phyloP scores from a whole-genome alignment of 805 yeast genomes.

The Cyberlindnera maclurae region DNA sequence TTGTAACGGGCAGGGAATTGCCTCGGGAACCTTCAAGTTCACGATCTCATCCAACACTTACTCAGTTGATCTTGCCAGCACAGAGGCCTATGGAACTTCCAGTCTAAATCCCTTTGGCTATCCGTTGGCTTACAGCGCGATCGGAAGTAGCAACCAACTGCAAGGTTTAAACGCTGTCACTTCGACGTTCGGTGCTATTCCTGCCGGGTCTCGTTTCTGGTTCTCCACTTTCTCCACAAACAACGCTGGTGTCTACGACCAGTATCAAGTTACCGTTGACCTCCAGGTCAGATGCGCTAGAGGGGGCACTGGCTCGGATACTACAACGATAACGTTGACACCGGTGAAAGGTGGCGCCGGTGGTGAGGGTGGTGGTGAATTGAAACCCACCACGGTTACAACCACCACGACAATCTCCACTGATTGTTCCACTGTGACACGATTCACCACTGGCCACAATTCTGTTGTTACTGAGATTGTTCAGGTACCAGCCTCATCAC shows the following conservation, averaged over 20 bases:
- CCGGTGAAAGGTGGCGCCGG: constrained; percentile 5
- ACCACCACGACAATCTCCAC: constrained; percentile 4
- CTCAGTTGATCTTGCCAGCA: background rate
- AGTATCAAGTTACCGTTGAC: background rate
- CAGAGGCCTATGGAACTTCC: constrained; percentile 1
- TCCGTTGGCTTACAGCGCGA: background rate
- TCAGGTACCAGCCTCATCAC: constrained; percentile 1
- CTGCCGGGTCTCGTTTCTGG: constrained; percentile 9
- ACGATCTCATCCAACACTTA: background rate
- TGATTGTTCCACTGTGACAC: constrained; percentile 5
- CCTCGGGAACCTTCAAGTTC: constrained; percentile 7
- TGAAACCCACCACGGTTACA: constrained; percentile 3
- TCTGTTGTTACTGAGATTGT: constrained; percentile 7
- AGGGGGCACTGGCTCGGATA: background rate
- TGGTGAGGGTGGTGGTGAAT: constrained; percentile 8
- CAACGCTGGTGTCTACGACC: background rate
- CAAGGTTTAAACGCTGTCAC: background rate
- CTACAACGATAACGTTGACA: background rate
- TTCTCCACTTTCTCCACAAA: constrained; percentile 2
- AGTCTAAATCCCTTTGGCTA: constrained; percentile 3
- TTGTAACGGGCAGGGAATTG: constrained; percentile 4
- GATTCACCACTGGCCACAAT: constrained; percentile 8
- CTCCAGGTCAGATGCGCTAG: background rate
- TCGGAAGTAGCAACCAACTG: background rate
- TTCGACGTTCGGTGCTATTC: constrained; percentile 5